These are phyloP conservation scores for Monsonia emarginata DNA, from an alignment of 441 rosid genomes.

Conservation along the genomic window DNA sequence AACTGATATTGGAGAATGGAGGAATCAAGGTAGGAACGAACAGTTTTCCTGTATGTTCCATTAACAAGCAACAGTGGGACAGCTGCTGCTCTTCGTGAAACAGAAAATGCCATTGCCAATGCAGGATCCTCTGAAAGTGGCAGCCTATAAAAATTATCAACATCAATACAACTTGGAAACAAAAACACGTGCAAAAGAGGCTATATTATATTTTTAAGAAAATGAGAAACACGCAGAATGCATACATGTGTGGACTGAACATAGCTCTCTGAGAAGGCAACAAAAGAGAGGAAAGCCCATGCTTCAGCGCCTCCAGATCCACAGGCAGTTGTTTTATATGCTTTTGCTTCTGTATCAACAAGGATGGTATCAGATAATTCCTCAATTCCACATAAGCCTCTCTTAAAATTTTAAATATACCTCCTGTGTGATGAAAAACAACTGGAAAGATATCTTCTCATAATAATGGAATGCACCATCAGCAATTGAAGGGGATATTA, in stretches of 20 bases:
- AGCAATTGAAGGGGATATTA: slow-evolving; percentile 84
- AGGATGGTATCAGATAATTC: slow-evolving; percentile 20
- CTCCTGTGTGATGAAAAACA: slow-evolving; percentile 88
- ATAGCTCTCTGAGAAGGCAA: slow-evolving; percentile 74
- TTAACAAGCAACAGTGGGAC: slow-evolving; percentile 88
- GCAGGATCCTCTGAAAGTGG: slow-evolving; percentile 97
- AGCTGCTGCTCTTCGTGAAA: slow-evolving; percentile 92
- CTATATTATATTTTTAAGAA: slow-evolving; percentile 4
- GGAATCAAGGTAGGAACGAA: slow-evolving; percentile 88
- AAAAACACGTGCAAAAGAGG: slow-evolving; percentile 12
- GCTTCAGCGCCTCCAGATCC: slow-evolving; percentile 66
- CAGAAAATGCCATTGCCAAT: slow-evolving; percentile 98
- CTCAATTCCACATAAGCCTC: slow-evolving; percentile 18
- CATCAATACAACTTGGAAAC: slow-evolving; percentile 22
- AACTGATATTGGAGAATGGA: slow-evolving; percentile 82
- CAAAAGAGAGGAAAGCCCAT: slow-evolving; percentile 77
- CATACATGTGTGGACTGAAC: slow-evolving; percentile 71
- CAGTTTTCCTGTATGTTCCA: slow-evolving; percentile 90
- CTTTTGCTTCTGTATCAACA: slow-evolving; percentile 56
- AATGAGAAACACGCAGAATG: slow-evolving; percentile 15
- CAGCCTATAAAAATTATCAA: slow-evolving; percentile 39
- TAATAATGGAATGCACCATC: slow-evolving; percentile 96
- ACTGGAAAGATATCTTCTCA: slow-evolving; percentile 87
- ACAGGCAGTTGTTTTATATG: slow-evolving; percentile 64
- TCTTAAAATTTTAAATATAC: slow-evolving; percentile 29